These are phyloP conservation scores for Boletus subcaerulescens DNA, from an alignment of 768 basidiomycete genomes.

Conservation along the genomic window DNA sequence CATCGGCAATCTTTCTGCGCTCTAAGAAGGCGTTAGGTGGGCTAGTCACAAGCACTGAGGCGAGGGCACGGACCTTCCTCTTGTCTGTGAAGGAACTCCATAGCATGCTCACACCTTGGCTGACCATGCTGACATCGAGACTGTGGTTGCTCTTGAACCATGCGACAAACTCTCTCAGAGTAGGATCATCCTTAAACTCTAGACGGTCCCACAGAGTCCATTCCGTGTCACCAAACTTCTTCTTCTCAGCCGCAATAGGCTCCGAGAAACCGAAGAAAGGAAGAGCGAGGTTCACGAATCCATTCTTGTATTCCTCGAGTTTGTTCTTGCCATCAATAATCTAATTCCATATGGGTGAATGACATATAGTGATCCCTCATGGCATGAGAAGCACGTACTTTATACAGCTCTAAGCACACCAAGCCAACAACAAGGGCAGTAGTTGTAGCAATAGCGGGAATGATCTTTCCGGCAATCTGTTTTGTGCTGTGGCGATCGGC, in stretches of 20 bases:
- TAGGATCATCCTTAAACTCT: conserved; percentile 86
- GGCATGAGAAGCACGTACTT: conserved; percentile 45
- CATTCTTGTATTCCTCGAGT: conserved; percentile 96
- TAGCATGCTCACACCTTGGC: conserved; percentile 95
- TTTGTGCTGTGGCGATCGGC: conserved; percentile 94
- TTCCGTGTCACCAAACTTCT: conserved; percentile 82
- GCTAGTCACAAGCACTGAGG: neutral
- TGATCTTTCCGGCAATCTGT: conserved; percentile 98
- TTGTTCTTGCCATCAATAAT: conserved; percentile 94
- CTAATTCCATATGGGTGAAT: conserved; percentile 38
- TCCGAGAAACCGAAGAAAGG: conserved; percentile 99
- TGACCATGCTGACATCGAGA: conserved; percentile 92
- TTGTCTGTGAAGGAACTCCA: conserved; percentile 93
- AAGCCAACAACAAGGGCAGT: conserved; percentile 94
- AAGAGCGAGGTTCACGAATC: conserved; percentile 94
- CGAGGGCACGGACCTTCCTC: conserved; percentile 67
- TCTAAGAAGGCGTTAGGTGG: conserved; percentile 43
- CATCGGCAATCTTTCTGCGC: conserved; percentile 84
- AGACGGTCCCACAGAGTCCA: conserved; percentile 99
- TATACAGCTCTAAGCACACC: conserved; percentile 95
- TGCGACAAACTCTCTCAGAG: conserved; percentile 76
- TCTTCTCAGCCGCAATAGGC: conserved; percentile 85
- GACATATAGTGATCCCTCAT: neutral
- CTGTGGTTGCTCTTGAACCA: conserved; percentile 85
- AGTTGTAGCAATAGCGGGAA: conserved; percentile 98